phyloP scores from a whole-genome alignment of 164 flowering plant genomes.

The Magnolia officinalis region DNA sequence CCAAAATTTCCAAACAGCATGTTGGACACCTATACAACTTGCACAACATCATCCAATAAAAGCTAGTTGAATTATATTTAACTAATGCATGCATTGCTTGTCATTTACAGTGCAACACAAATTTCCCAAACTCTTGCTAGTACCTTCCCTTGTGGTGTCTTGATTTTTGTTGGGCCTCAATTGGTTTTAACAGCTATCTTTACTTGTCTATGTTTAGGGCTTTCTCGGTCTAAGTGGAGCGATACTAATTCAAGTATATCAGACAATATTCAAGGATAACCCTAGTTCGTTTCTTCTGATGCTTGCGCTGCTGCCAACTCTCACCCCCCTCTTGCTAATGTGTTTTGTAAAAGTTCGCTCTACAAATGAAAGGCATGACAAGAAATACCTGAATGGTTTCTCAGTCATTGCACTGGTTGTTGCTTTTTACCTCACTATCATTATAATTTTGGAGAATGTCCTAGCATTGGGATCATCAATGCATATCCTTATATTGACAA shows the following conservation, averaged over 20 bases:
- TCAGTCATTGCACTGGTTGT: conserved; percentile 49
- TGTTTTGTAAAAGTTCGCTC: conserved; percentile 45
- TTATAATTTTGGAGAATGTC: conserved; percentile 56
- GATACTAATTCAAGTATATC: conserved; percentile 69
- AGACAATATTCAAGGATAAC: conserved; percentile 43
- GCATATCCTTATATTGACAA: conserved; percentile 25
- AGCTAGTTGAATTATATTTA: background rate
- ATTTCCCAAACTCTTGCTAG: too few species aligned
- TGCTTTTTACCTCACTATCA: conserved; percentile 68
- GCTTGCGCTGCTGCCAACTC: conserved; percentile 64
- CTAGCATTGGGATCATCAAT: conserved; percentile 34
- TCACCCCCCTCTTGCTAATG: conserved; percentile 62
- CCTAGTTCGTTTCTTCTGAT: conserved; percentile 66
- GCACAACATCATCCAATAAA: background rate
- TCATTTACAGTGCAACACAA: too few species aligned
- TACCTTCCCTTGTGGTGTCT: background rate
- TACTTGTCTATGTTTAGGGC: conserved; percentile 46
- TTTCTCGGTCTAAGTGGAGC: conserved; percentile 95
- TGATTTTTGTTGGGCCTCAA: background rate
- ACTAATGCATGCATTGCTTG: background rate
- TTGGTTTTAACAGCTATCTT: background rate
- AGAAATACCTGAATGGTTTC: conserved; percentile 56
- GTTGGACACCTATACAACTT: background rate
- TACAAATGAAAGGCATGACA: conserved; percentile 34
- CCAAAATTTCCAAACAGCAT: background rate